Evolutionary conservation across 2,329 filamentous ascomycete genomes (phyloP), one percentile per base, ranked within the genome.

Genomic region (Fusarium pseudoanthophilum): DNA sequence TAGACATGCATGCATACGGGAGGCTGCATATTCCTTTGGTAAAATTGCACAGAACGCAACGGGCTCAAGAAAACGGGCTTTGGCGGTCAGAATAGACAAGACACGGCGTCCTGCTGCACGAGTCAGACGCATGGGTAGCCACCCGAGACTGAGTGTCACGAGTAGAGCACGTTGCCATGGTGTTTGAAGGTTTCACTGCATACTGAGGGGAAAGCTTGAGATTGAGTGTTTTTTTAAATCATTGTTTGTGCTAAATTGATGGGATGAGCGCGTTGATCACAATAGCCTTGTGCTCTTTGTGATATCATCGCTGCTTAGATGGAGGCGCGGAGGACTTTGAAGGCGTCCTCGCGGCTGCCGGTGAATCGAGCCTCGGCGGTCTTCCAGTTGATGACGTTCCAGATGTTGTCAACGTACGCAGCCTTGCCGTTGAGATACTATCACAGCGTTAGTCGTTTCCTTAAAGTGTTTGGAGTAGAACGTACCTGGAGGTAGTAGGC

Each of bases 401-500:
- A 95, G 75, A 94, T 92, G 71, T 92, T 92, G 69, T 92, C 88
- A 11, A 94, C 87, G 76, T 95, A 95, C 0, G 90, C 89, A 2
- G 90, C 91, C 82, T 94, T 94, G 67, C 90, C 90, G 77, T 95
- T 95, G 66, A 92, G 85, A 76, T 94, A 95, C 89, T 93, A 86
- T 67, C 26, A 67, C 76, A 37, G 60, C 9, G 4, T 73, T 52
- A 73, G 40, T 46, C 26, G 7, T 34, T 36, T 28, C 7, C 5
- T 9, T 21, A 15, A 16, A 18, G 5, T 20, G 8, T 11, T 60
- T 37, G 21, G 34, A 26, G 59, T 45, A 20, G 8, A n/a, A 43
- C 84, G 73, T 69, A 91, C 90, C 86, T 94, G 93, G 24, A 97
- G 84, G 79, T 97, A 97, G 80, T 97, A 97, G 2, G 94, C 94